These are phyloP conservation scores for Viola pubescens DNA, from an alignment of 441 rosid species.

Conservation along the genomic window DNA sequence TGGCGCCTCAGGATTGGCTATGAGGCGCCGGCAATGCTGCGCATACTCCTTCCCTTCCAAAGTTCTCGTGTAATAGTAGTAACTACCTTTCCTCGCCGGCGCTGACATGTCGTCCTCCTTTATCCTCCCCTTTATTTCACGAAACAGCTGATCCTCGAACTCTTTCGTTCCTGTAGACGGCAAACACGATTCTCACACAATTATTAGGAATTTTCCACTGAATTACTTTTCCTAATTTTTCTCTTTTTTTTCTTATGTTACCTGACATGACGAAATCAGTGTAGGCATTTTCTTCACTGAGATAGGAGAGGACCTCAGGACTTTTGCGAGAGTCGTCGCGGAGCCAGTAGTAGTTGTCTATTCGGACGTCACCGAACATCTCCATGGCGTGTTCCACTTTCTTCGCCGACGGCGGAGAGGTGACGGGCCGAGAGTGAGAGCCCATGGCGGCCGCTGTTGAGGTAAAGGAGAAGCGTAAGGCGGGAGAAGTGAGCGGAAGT, in stretches of 20 bases:
- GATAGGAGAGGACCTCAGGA: slow-evolving; percentile 50
- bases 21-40: slow-evolving; percentile 54
- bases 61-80: slow-evolving; percentile 58
- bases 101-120: slow-evolving; percentile 84
- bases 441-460: slow-evolving; percentile 2
- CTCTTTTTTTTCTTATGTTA: slow-evolving; percentile 5
- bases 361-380: slow-evolving; percentile 67
- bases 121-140: slow-evolving; percentile 68
- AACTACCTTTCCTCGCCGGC: slow-evolving; percentile 58
- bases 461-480: background rate
- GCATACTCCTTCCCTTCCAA: slow-evolving; percentile 81
- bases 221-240: background rate
- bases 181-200: background rate
- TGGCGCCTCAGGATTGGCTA: slow-evolving; percentile 29
- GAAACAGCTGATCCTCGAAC: slow-evolving; percentile 53
- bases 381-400: slow-evolving; percentile 72
- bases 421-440: slow-evolving; percentile 9
- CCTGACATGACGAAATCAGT: slow-evolving; percentile 56
- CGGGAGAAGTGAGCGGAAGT: background rate
- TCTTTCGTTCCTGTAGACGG: slow-evolving; percentile 46
- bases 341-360: slow-evolving; percentile 82
- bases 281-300: slow-evolving; percentile 61
- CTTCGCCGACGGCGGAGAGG: slow-evolving; percentile 53
- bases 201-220: background rate
- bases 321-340: slow-evolving; percentile 81